Evolutionary conservation across 192 early-diverging fungal genomes (phyloP), one percentile per base, ranked within the genome.

Genomic region (Ramicandelaber brevisporus): DNA sequence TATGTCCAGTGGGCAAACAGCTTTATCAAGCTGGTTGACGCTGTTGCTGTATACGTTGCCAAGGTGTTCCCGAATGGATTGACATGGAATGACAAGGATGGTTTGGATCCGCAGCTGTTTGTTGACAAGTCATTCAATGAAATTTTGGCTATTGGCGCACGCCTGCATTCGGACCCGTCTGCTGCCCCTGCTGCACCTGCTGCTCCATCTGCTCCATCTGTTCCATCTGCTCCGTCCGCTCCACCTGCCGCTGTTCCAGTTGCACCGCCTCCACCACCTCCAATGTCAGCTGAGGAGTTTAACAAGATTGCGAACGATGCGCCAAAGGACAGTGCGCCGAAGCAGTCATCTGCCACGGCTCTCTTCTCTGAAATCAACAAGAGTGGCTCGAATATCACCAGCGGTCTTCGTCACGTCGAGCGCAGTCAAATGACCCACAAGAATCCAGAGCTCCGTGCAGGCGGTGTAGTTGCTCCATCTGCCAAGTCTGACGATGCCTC

Each of bases 401-500:
- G 69, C 18, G 75, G 73, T n/a, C 54, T 98, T 41, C 71, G 78
- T 29, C 88, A 90, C 49, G 92, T 98, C 1, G 85, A 88, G 35
- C 78, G 73, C 50, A 67, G 61, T 36, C 73, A 97, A 50, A 97
- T 92, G 90, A 97, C 85, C 8, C 90, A 97, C 61, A 97, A 97
- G 55, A 97, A 97, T 66, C 90, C 90, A 1, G 59, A 61, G 9
- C 48, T 97, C 12, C 70, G 90, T 18, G 64, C 62, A 4, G 46
- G 53, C 20, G 51, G 62, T 18, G 43, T 61, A 13, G 78, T 82
- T n/a, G 44, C 33, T 26, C 28, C 16, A 17, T 22, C 34, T 11
- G 35, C 43, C 17, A 26, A 23, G 14, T 10, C 27, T 9, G 19
- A 21, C 10, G 19, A 29, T 5, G 15, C 22, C 10, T 11, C 17